phyloP scores from a whole-genome alignment of 352 stramenopile genomes.

The Phytophthora sp. region DNA sequence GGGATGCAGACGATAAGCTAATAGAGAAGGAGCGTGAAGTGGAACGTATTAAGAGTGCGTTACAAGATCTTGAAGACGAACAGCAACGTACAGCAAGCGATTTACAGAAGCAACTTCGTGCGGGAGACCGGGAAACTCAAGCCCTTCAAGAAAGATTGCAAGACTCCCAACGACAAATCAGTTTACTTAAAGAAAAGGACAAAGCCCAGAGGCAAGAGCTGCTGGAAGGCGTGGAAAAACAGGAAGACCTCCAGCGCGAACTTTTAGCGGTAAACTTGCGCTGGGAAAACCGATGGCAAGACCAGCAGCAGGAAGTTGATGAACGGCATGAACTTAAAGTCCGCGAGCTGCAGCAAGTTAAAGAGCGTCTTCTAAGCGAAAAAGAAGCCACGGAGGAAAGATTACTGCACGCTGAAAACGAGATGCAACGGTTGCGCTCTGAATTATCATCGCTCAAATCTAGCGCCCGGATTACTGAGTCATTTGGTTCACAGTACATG shows the following conservation, averaged over 20 bases:
- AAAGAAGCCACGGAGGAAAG: constrained; percentile 68
- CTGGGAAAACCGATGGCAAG: constrained; percentile 75
- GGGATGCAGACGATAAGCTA: constrained; percentile 64
- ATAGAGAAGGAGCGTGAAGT: constrained; percentile 69
- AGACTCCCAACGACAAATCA: constrained; percentile 46
- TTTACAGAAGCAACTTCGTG: constrained; percentile 63
- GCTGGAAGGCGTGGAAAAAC: constrained; percentile 52
- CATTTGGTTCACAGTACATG: constrained; percentile 49
- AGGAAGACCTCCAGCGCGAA: constrained; percentile 72
- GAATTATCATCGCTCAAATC: constrained; percentile 57
- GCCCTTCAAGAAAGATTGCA: constrained; percentile 59
- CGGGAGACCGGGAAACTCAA: constrained; percentile 45
- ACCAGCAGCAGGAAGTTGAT: constrained; percentile 62
- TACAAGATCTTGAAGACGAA: constrained; percentile 69
- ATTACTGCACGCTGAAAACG: constrained; percentile 64
- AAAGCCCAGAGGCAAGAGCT: constrained; percentile 65
- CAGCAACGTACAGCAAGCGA: constrained; percentile 44
- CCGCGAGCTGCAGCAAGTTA: constrained; percentile 59
- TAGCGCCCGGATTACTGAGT: constrained; percentile 49
- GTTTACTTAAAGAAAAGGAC: constrained; percentile 67
- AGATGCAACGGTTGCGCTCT: constrained; percentile 56
- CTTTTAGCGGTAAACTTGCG: constrained; percentile 65
- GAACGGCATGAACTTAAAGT: constrained; percentile 51
- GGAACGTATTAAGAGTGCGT: constrained; percentile 47
- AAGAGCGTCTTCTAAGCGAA: constrained; percentile 58